Evolutionary conservation across 371 early-diverging fungal genomes (phyloP).

Genomic region (Nematocida sp.): DNA sequence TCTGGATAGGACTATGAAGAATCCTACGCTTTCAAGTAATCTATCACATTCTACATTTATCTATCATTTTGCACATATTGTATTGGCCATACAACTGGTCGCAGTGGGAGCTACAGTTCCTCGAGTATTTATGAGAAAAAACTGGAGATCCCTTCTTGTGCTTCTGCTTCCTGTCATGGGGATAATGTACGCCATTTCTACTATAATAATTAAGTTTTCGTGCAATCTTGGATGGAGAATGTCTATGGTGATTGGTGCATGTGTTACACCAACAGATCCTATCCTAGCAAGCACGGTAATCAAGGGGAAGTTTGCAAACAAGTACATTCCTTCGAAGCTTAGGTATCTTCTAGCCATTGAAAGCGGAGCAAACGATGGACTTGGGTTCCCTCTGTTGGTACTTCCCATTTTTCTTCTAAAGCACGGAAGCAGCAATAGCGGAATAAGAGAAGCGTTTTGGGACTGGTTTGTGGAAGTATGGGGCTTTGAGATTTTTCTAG

Average conservation of each 20-base stretch:
- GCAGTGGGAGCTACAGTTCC: constrained; percentile 63
- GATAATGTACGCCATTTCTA: constrained; percentile 76
- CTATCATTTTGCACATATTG: constrained; percentile 63
- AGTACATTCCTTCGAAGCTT: constrained; percentile 74
- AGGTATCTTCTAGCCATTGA: constrained; percentile 78
- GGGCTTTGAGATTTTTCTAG: constrained; percentile 69
- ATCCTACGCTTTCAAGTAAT: constrained; percentile 67
- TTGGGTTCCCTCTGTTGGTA: constrained; percentile 76
- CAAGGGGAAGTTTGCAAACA: constrained; percentile 83
- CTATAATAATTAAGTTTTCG: constrained; percentile 71
- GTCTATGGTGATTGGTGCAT: constrained; percentile 72
- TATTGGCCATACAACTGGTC: constrained; percentile 66
- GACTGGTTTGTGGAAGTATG: constrained; percentile 57
- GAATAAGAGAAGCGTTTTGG: constrained; percentile 2
- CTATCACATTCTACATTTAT: constrained; percentile 55
- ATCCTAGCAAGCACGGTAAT: constrained; percentile 83
- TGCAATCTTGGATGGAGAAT: constrained; percentile 3
- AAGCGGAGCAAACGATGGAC: constrained; percentile 69
- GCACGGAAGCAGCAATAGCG: constrained; percentile 11
- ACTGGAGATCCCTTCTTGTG: constrained; percentile 71
- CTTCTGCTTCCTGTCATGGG: constrained; percentile 77
- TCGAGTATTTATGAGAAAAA: constrained; percentile 57
- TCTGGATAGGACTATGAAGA: constrained; percentile 65
- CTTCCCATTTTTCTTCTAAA: constrained; percentile 68
- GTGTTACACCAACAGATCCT: constrained; percentile 87